Conservation (phyloP, 2,329 filamentous ascomycete species). For the Ophiostoma ulmi region DNA sequence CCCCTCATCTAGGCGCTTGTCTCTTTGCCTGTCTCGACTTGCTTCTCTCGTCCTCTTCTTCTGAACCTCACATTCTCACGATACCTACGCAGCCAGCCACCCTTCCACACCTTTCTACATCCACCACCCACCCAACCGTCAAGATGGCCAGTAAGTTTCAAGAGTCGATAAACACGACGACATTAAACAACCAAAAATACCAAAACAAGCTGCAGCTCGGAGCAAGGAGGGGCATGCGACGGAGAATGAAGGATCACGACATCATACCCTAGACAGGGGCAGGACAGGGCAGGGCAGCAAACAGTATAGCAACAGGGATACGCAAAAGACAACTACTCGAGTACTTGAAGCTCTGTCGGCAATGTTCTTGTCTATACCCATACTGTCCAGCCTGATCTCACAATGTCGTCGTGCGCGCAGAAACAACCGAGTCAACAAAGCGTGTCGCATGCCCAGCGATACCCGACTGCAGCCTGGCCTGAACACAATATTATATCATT, state of each 20-base stretch:
- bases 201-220: neutral
- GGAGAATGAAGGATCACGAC: neutral
- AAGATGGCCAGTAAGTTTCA: slow-evolving; percentile 11
- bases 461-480: neutral
- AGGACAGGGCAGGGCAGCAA: neutral
- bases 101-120: neutral
- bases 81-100: neutral
- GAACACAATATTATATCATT: neutral
- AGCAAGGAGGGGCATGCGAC: slow-evolving; percentile 5
- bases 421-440: neutral
- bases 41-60: neutral
- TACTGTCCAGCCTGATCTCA: neutral
- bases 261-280: neutral
- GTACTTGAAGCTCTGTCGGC: neutral
- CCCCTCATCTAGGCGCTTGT: neutral
- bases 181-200: neutral
- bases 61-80: neutral
- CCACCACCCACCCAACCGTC: slow-evolving; percentile 11
- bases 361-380: neutral
- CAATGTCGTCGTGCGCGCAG: neutral
- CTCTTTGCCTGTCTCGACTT: neutral
- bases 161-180: neutral
- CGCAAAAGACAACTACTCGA: neutral
- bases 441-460: neutral
- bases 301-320: neutral